Conservation (phyloP, 2,329 filamentous ascomycete genomes). For the Trichothecium roseum region DNA sequence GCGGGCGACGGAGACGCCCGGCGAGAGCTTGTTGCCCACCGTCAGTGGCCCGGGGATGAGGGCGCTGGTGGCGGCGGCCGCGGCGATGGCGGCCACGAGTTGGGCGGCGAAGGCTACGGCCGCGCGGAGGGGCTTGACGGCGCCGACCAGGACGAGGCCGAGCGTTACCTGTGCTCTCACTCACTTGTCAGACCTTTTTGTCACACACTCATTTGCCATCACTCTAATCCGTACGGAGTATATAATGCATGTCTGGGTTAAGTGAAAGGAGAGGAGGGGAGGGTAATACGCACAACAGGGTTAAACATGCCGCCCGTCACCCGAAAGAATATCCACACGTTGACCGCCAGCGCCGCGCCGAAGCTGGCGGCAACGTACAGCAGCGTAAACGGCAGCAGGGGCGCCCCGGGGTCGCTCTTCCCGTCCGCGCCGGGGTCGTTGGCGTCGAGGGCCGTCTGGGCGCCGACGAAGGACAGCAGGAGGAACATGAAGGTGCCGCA, state of each 20-base stretch:
- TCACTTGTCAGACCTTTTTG: too few relatives aligned
- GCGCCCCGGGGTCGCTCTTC: conserved; percentile 12
- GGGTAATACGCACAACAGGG: conserved; percentile 29
- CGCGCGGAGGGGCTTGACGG: conserved; percentile 41
- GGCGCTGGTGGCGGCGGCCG: conserved; percentile 44
- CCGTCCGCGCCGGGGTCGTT: conserved; percentile 15
- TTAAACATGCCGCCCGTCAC: conserved; percentile 43
- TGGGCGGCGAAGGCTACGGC: conserved; percentile 43
- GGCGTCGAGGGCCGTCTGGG: conserved; percentile 24
- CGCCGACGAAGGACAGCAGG: conserved; percentile 28
- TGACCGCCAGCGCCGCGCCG: conserved; percentile 38
- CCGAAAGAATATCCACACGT: conserved; percentile 47
- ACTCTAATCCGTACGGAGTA: too few relatives aligned
- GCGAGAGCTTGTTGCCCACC: conserved; percentile 45
- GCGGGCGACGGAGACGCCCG: conserved; percentile 38
- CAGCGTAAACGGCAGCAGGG: conserved; percentile 22
- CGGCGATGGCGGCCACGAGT: conserved; percentile 46
- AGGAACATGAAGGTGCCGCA: conserved; percentile 43
- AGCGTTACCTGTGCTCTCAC: conserved; percentile 38
- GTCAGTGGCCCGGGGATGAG: conserved; percentile 47
- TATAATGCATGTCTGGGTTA: neutral
- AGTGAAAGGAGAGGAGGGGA: neutral
- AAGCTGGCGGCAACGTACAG: conserved; percentile 42
- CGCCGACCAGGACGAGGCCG: conserved; percentile 47
- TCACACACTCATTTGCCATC: too few relatives aligned